Conservation (phyloP, 331 rosid species). For the Malus hybrid region DNA sequence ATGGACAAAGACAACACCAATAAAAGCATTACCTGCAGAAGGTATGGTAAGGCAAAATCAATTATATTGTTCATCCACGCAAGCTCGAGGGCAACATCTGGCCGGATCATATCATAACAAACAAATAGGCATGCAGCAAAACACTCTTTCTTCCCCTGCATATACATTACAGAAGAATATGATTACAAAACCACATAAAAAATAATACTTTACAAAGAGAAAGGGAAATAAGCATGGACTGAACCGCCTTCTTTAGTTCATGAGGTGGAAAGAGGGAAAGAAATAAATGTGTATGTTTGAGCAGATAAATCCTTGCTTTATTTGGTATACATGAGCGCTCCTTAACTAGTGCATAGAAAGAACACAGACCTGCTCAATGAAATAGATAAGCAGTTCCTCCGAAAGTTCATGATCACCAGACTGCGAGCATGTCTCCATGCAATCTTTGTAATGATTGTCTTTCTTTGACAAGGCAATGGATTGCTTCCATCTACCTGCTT, state of each 20-base stretch:
- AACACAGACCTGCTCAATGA: conserved; percentile 27
- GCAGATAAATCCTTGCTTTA: not conserved
- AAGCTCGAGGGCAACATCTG: conserved; percentile 26
- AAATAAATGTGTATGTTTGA: not conserved
- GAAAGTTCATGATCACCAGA: conserved; percentile 50
- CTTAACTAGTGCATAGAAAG: not conserved
- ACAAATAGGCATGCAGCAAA: conserved; percentile 30
- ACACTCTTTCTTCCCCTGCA: conserved; percentile 32
- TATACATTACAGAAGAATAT: not conserved
- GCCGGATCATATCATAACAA: conserved; percentile 27
- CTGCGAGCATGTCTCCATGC: conserved; percentile 50
- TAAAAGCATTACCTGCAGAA: conserved; percentile 19
- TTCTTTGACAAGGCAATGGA: conserved; percentile 50
- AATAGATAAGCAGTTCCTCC: conserved; percentile 32
- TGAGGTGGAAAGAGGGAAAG: not conserved
- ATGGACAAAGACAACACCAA: not conserved
- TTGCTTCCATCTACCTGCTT: conserved; percentile 50
- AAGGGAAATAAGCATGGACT: not conserved
- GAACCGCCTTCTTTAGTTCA: not conserved
- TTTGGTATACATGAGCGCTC: not conserved
- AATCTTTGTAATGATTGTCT: conserved; percentile 48
- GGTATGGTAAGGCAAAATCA: conserved; percentile 26
- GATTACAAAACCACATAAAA: not conserved
- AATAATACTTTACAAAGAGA: not conserved
- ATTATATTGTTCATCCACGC: conserved; percentile 30